Evolutionary conservation across 192 early-diverging fungal species (phyloP), one percentile per base, ranked within the genome.

Genomic region (Ambispora gerdemannii): DNA sequence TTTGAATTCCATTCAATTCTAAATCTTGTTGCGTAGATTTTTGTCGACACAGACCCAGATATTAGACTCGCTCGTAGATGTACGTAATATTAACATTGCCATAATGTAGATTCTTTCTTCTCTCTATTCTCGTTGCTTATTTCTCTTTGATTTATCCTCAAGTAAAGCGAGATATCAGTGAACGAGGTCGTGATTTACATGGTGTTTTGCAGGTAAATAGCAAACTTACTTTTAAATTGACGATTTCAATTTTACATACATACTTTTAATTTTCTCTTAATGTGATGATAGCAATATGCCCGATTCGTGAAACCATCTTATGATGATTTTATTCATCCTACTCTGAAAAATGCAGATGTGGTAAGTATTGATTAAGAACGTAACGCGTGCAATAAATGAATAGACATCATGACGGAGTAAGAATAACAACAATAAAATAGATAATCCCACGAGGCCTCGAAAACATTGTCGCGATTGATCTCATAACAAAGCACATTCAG

Each of bases 1-100:
- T 11, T 10, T 53, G n/a, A 3, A 34, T 53, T 32, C n/a, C 17
- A 15, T 30, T 24, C 32, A 8, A 11, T 20, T 3, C 30, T 31
- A 27, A 17, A 24, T 43, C 15, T 43, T 43, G 15, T 15, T 43
- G 15, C 15, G 15, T 84, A 90, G 86, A 80, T 96, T 0, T 96
- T 95, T 90, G 94, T 98, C 3, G 95, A 97, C 70, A 94, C 95
- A 0, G 96, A 98, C 75, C 85, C 89, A 32, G 96, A 98, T 72
- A 88, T 98, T 56, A 89, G 95, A 31, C 79, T 98, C 50, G 92
- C 90, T 2, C 82, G 95, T 59, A 82, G 95, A 76, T 84, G 89
- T 90, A 86, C 64, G 81, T 53, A 4, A 19, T 11, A 34, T 8
- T 7, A n/a, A n/a, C n/a, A n/a, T n/a, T n/a, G n/a, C n/a, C n/a